Evolutionary conservation across 495 filamentous ascomycete genomes (phyloP), one percentile per base, ranked within the genome.

Genomic region (Penicillium herquei): DNA sequence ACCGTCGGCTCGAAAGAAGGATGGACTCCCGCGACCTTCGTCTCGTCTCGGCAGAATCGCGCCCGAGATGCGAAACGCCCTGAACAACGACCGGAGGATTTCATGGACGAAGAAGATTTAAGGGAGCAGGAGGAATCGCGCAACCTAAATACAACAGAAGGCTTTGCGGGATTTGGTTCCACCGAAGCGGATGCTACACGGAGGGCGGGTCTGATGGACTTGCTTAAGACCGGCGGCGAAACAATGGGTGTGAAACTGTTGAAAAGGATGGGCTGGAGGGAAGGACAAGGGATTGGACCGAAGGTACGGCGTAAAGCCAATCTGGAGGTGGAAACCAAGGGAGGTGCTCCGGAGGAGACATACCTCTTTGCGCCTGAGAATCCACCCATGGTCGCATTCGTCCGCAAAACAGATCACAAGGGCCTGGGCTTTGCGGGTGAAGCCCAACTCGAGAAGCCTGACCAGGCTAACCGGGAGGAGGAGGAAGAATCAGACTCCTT

Each of bases 1-100:
- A 96, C 91, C 10, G 95, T 96, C 62, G 95, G 94, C 31, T 96
- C 91, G 7, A 98, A 98, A 73, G 93, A 98, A 81, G 94, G 94
- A 74, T 98, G 92, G 92, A 87, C 88, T 11, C 94, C 94, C 7
- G 80, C 90, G 11, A 87, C 88, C 6, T 98, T 98, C 65, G 87
- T 96, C 34, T 97, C 92, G 4, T 96, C 94, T 37, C 89, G 94
- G 0, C 72, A 84, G 39, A 89, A 90, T 57, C 87, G 89, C 45
- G 82, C 83, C 51, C 87, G 90, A 60, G 86, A 93, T 75, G 79
- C 70, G 21, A 66, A 67, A 44, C 53, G 74, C 12, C 77, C 80
- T 7, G 75, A 85, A 61, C 85, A 89, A 67, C 84, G 85, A 32
- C 80, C 86, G 8, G 93, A 98, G 62, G 94, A 98, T 66, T 98